Evolutionary conservation across 495 filamentous ascomycete genomes (phyloP).

Genomic region (Aspergillus heteromorphus): DNA sequence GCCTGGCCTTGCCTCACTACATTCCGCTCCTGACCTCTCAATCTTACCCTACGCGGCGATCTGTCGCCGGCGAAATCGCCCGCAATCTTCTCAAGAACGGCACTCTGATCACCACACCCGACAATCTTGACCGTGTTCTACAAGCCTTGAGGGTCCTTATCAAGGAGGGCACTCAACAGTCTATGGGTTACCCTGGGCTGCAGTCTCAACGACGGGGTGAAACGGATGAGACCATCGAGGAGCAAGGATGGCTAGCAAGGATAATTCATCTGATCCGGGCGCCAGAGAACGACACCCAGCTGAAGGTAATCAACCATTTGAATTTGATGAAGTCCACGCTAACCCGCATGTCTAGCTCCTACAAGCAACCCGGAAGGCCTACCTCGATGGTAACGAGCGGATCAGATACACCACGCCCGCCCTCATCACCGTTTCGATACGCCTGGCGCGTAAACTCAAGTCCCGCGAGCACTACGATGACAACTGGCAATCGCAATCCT

Average conservation of each 20-base stretch:
- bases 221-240: slow-evolving; percentile 94
- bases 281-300: slow-evolving; percentile 85
- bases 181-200: slow-evolving; percentile 74
- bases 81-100: slow-evolving; percentile 72
- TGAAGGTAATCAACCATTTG: slow-evolving; percentile 50
- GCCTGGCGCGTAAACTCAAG: slow-evolving; percentile 86
- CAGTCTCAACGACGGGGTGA: slow-evolving; percentile 63
- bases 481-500: slow-evolving; percentile 87
- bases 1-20: slow-evolving; percentile 83
- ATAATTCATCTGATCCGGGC: slow-evolving; percentile 82
- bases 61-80: slow-evolving; percentile 83
- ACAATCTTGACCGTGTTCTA: slow-evolving; percentile 83
- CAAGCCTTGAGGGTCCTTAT: slow-evolving; percentile 85
- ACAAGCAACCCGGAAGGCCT: slow-evolving; percentile 82
- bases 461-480: slow-evolving; percentile 88
- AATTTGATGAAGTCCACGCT: slow-evolving; percentile 12
- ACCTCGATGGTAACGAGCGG: slow-evolving; percentile 87
- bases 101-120: slow-evolving; percentile 65
- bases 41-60: slow-evolving; percentile 85
- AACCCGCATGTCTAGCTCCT: slow-evolving; percentile 54
- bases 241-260: slow-evolving; percentile 93
- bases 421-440: slow-evolving; percentile 82
- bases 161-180: slow-evolving; percentile 83
- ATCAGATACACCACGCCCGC: slow-evolving; percentile 94
- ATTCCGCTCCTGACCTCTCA: slow-evolving; percentile 85